These are phyloP conservation scores for Aspergillus calidoustus DNA, from an alignment of 2,329 filamentous ascomycete species.

Conservation along the genomic window DNA sequence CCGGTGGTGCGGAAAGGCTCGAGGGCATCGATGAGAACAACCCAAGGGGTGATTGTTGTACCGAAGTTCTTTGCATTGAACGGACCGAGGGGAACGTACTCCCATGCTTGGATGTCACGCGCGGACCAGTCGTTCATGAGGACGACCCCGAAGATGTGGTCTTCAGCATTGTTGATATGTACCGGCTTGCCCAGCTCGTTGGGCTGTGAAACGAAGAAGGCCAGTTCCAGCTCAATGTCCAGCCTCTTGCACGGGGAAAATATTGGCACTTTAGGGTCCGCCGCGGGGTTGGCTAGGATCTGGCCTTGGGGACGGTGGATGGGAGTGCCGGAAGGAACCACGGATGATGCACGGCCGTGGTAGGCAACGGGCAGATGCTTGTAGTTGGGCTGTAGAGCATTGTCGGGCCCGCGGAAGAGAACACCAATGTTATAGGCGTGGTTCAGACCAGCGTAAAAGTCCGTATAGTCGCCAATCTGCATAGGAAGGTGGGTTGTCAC, in stretches of 20 bases:
- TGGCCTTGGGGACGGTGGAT: constrained; percentile 77
- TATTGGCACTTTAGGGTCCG: constrained; percentile 64
- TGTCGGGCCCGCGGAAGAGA: constrained; percentile 72
- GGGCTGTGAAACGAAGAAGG: constrained; percentile 70
- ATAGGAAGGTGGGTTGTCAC: constrained; percentile 74
- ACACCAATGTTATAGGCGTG: constrained; percentile 75
- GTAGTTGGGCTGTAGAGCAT: constrained; percentile 81
- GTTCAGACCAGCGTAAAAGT: constrained; percentile 81
- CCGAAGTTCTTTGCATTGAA: constrained; percentile 87
- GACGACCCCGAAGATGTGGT: constrained; percentile 77
- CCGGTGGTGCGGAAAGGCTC: constrained; percentile 66
- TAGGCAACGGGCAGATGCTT: constrained; percentile 81
- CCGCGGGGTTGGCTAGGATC: constrained; percentile 67
- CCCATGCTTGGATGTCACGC: constrained; percentile 81
- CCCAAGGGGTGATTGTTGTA: constrained; percentile 77
- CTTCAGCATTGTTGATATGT: constrained; percentile 65
- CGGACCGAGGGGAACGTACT: constrained; percentile 80
- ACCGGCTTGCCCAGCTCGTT: constrained; percentile 70
- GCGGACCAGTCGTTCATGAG: constrained; percentile 89
- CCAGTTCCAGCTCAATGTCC: constrained; percentile 81
- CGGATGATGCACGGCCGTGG: constrained; percentile 75
- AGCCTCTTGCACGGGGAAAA: constrained; percentile 69
- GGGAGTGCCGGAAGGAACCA: constrained; percentile 74
- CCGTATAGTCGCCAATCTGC: constrained; percentile 80
- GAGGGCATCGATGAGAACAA: constrained; percentile 75